phyloP scores from a whole-genome alignment of 2,329 filamentous ascomycete genomes.

The Verticillium isaacii region DNA sequence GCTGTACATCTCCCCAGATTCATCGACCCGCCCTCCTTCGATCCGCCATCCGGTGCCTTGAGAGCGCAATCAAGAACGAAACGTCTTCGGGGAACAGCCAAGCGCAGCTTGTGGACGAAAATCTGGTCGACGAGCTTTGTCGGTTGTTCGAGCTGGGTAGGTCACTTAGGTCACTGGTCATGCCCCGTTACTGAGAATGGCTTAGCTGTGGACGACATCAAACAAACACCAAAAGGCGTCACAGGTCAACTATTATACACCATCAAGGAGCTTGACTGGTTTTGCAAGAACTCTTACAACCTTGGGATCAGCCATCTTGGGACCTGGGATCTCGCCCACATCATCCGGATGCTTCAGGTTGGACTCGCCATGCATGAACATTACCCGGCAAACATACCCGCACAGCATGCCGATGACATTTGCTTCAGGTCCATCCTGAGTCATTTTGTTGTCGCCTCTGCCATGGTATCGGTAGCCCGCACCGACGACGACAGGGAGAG shows the following conservation, averaged over 20 bases:
- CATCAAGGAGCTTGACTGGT: slow-evolving; percentile 71
- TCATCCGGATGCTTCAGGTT: slow-evolving; percentile 51
- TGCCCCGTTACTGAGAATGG: slow-evolving; percentile 13
- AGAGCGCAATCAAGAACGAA: background rate
- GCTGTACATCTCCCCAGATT: slow-evolving; percentile 13
- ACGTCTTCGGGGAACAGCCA: background rate
- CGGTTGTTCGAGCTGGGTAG: slow-evolving; percentile 40
- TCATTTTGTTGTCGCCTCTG: slow-evolving; percentile 59
- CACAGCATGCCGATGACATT: slow-evolving; percentile 40
- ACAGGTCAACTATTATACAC: slow-evolving; percentile 49
- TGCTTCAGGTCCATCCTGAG: slow-evolving; percentile 61
- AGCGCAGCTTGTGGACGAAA: slow-evolving; percentile 5
- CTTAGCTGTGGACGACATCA: slow-evolving; percentile 35
- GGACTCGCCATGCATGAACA: slow-evolving; percentile 48
- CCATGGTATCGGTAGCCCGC: slow-evolving; percentile 46
- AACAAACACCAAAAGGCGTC: slow-evolving; percentile 29
- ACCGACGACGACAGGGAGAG: slow-evolving; percentile 41
- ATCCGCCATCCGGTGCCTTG: slow-evolving; percentile 50
- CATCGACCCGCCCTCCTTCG: slow-evolving; percentile 32
- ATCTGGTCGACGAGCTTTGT: slow-evolving; percentile 46
- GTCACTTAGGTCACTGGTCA: slow-evolving; percentile 7
- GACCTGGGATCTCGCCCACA: slow-evolving; percentile 45
- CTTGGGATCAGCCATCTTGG: slow-evolving; percentile 59
- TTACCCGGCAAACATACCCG: slow-evolving; percentile 43
- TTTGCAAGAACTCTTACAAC: slow-evolving; percentile 79